Evolutionary conservation across 148 eudicot genomes (phyloP), one percentile per base, ranked within the genome.

Genomic region (Polygonum aviculare): DNA sequence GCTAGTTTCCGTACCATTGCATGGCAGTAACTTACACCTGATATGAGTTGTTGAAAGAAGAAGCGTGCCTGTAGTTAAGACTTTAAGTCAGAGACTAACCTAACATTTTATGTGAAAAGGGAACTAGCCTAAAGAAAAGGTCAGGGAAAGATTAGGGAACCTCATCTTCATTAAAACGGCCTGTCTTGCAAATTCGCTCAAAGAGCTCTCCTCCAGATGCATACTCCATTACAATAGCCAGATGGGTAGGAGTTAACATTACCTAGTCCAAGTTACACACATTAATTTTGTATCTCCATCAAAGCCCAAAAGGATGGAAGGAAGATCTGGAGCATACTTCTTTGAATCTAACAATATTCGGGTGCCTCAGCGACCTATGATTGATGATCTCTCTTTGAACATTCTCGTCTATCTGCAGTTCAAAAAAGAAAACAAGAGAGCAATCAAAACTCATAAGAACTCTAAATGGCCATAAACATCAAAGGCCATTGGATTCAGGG

Each of bases 201-300:
- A 85, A 85, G 63, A 85, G 84, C 85, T 83, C 85, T 75, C 88
- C 86, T 12, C 88, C 88, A 45, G 85, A 85, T 47, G 88, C 86
- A 67, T 85, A 85, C 82, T 85, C 88, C 88, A 85, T 85, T 39
- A 83, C 86, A 81, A 85, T 85, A n/a, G 88, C 88, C 22, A 85
- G 82, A 79, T 85, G 88, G 9, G 88, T 85, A 71, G 88, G 88
- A 11, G 88, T 85, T 75, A 85, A 75, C 33, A 85, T 83, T 67
- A 85, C 85, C 88, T 85, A 69, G 44, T 12, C 40, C 33, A 73
- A 67, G 36, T 35, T 35, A 52, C 22, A 74, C 10, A 55, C 71
- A 33, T 33, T 35, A 33, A 65, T 65, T 63, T 63, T 77, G 11
- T 41, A 72, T 71, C 2, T 19, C 16, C 62, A 44, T 41, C 16